phyloP scores from a whole-genome alignment of 345 rosid species.

The Bruguiera parviflora region DNA sequence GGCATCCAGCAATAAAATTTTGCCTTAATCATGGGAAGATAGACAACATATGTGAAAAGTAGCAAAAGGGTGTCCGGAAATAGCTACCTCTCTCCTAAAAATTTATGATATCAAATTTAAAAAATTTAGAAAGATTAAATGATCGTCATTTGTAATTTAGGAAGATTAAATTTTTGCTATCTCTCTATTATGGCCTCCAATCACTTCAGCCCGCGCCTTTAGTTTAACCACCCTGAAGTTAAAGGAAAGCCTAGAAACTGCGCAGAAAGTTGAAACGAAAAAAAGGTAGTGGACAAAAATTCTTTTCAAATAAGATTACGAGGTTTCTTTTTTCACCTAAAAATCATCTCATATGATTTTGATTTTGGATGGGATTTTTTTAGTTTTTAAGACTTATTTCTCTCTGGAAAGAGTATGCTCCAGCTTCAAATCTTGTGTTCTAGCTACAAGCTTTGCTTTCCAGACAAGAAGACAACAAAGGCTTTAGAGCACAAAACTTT shows the following conservation, averaged over 20 bases:
- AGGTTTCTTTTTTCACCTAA: too few relatives aligned
- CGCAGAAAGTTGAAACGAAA: background rate
- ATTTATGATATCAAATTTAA: constrained; percentile 5
- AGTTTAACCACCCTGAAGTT: background rate
- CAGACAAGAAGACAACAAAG: too few relatives aligned
- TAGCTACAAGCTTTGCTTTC: too few relatives aligned
- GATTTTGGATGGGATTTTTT: too few relatives aligned
- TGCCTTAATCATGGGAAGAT: background rate
- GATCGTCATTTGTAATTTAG: too few relatives aligned
- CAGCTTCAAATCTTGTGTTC: too few relatives aligned
- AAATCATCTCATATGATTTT: too few relatives aligned
- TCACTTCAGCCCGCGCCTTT: background rate
- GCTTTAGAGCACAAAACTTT: too few relatives aligned
- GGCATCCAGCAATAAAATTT: background rate
- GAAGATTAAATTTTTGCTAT: too few relatives aligned
- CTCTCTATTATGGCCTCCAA: background rate
- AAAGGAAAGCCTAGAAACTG: background rate
- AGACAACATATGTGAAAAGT: background rate
- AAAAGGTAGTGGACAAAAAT: background rate
- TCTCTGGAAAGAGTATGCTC: too few relatives aligned
- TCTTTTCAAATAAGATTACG: background rate
- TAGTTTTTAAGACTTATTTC: too few relatives aligned
- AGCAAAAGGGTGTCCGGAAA: background rate
- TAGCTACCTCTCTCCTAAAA: constrained; percentile 1
- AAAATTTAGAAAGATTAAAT: too few relatives aligned